phyloP scores from a whole-genome alignment of 805 yeast genomes.

The Barnettozyma botsteinii region DNA sequence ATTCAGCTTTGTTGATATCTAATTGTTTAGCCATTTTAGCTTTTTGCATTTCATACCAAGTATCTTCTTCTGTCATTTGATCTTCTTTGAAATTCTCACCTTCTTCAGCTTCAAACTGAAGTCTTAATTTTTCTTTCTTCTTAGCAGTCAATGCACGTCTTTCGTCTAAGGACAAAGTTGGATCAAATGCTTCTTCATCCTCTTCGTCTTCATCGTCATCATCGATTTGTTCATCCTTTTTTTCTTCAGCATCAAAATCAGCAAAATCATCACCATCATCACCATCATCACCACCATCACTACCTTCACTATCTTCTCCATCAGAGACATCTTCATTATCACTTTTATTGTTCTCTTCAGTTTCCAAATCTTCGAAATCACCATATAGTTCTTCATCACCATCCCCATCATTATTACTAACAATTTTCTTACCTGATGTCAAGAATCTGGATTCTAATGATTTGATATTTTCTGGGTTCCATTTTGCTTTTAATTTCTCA shows the following conservation, averaged over 20 bases:
- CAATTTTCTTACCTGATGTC: constrained; percentile 43
- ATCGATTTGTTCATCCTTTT: constrained; percentile 38
- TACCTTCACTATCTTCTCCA: constrained; percentile 28
- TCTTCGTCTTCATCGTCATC: constrained; percentile 36
- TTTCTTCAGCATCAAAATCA: constrained; percentile 48
- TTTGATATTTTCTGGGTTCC: constrained; percentile 39
- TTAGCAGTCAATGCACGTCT: constrained; percentile 78
- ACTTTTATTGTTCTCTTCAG: constrained; percentile 17
- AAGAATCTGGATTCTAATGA: constrained; percentile 44
- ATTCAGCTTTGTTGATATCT: constrained; percentile 84
- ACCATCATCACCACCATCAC: constrained; percentile 9
- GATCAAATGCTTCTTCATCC: constrained; percentile 29
- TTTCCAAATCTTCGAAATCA: constrained; percentile 51
- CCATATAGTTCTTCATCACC: constrained; percentile 49
- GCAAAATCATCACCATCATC: constrained; percentile 43
- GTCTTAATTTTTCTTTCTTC: constrained; percentile 80
- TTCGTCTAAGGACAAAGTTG: constrained; percentile 54
- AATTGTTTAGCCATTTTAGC: constrained; percentile 95
- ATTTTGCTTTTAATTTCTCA: constrained; percentile 41
- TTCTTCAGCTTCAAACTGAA: constrained; percentile 84
- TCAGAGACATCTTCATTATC: constrained; percentile 17
- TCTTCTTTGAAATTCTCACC: constrained; percentile 74
- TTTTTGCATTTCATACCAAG: constrained; percentile 97
- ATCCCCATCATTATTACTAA: constrained; percentile 33
- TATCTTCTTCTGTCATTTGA: constrained; percentile 80